Conservation (phyloP, 257 asterid genomes). For the Solanum chmielewskii region DNA sequence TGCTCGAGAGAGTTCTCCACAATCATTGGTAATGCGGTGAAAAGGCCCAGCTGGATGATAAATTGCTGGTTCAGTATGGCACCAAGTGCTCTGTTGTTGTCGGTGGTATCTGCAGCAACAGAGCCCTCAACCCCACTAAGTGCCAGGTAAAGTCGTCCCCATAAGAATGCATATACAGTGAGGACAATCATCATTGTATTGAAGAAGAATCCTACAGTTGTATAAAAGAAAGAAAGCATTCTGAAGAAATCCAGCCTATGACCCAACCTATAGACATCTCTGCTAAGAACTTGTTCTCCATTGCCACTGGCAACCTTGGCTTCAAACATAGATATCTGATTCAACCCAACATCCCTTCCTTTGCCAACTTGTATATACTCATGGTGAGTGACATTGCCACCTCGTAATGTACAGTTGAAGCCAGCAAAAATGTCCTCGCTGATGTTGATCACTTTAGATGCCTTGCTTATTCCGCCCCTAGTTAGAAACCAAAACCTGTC, state of each 20-base stretch:
- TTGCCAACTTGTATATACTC: conserved; percentile 98
- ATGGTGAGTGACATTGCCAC: conserved; percentile 94
- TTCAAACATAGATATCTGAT: conserved; percentile 94
- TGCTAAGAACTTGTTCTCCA: conserved; percentile 91
- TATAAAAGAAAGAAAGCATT: conserved; percentile 96
- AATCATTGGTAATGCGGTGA: conserved; percentile 93
- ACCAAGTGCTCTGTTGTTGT: conserved; percentile 78
- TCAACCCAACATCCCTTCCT: conserved; percentile 97
- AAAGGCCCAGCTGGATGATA: conserved; percentile 87
- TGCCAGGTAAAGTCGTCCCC: conserved; percentile 98
- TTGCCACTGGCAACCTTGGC: conserved; percentile 99
- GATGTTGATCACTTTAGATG: conserved; percentile 91
- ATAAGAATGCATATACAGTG: conserved; percentile 86
- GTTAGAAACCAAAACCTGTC: conserved; percentile 98
- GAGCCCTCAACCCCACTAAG: conserved; percentile 88
- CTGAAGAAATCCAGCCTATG: conserved; percentile 95
- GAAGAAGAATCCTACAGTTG: conserved; percentile 93
- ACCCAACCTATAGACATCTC: conserved; percentile 96
- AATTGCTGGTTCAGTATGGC: conserved; percentile 96
- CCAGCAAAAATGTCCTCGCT: conserved; percentile 99
- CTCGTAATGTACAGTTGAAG: conserved; percentile 94
- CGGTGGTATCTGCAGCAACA: conserved; percentile 27
- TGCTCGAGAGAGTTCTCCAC: conserved; percentile 96
- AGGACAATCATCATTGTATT: conserved; percentile 92
- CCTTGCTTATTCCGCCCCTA: conserved; percentile 98